phyloP scores from a whole-genome alignment of 1,284 basidiomycete species.

The Moesziomyces globuligerus region DNA sequence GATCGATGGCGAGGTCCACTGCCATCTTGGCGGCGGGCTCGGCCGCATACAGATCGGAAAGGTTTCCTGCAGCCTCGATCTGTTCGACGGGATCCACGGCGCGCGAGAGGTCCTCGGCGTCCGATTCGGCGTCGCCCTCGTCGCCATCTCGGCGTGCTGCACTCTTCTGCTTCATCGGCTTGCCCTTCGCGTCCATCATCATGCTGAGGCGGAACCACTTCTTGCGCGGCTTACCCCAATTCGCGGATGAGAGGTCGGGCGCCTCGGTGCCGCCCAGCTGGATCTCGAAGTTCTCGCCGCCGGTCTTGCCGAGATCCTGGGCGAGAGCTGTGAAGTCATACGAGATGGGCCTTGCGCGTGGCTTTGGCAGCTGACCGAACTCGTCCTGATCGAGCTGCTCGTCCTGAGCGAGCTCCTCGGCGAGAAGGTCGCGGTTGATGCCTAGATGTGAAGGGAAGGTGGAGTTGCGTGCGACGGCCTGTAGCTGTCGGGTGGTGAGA shows the following conservation, averaged over 20 bases:
- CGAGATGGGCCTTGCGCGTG: constrained; percentile 10
- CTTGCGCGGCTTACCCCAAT: constrained; percentile 53
- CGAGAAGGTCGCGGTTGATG: constrained; percentile 42
- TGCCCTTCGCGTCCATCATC: constrained; percentile 45
- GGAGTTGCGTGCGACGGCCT: constrained; percentile 46
- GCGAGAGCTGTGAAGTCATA: constrained; percentile 25
- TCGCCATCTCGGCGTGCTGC: constrained; percentile 5
- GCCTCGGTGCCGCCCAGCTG: constrained; percentile 32
- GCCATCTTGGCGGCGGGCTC: constrained; percentile 24
- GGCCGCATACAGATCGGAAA: constrained; percentile 22
- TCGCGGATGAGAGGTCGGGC: constrained; percentile 45
- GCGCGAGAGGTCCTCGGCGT: constrained; percentile 22
- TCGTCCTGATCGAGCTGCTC: constrained; percentile 16
- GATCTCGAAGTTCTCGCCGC: constrained; percentile 39
- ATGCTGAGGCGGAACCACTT: constrained; percentile 53
- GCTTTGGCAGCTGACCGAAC: constrained; percentile 13
- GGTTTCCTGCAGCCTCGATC: constrained; percentile 9
- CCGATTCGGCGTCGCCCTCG: constrained; percentile 35
- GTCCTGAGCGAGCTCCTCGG: constrained; percentile 17
- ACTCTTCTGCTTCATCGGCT: constrained; percentile 22
- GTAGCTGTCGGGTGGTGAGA: constrained; percentile 54
- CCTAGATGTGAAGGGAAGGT: constrained; percentile 53
- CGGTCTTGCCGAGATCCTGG: constrained; percentile 28
- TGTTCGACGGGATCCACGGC: constrained; percentile 3
- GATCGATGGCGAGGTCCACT: constrained; percentile 1